These are phyloP conservation scores for Nephromyces sp. DNA, from an alignment of 169 alveolate species.

Conservation along the genomic window DNA sequence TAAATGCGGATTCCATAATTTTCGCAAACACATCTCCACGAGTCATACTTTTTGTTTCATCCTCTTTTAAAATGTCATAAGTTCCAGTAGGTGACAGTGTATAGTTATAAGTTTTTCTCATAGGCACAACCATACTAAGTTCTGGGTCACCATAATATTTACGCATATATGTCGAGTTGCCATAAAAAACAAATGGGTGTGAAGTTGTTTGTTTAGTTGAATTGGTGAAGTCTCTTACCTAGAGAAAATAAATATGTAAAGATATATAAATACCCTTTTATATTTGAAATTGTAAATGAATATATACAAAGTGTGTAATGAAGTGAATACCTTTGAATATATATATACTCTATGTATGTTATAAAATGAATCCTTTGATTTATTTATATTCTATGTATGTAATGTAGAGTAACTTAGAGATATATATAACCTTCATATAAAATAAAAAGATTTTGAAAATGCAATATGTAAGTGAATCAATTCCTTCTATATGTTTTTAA, in stretches of 20 bases:
- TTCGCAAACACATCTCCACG: not conserved
- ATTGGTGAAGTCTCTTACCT: conserved; percentile 51
- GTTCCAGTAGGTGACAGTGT: conserved; percentile 62
- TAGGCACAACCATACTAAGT: conserved; percentile 45
- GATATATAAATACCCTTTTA: too few relatives aligned
- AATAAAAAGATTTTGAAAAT: too few relatives aligned
- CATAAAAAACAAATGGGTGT: conserved; percentile 66
- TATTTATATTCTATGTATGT: too few relatives aligned
- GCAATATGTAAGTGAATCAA: too few relatives aligned
- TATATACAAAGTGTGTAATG: too few relatives aligned
- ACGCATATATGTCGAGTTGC: conserved; percentile 46
- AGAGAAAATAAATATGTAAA: not conserved
- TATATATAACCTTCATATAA: too few relatives aligned
- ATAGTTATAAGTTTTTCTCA: conserved; percentile 50
- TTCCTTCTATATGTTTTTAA: too few relatives aligned
- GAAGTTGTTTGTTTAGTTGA: conserved; percentile 52
- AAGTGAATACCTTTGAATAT: too few relatives aligned
- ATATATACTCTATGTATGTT: too few relatives aligned
- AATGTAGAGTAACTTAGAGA: too few relatives aligned
- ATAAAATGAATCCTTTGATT: too few relatives aligned
- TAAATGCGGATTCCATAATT: not conserved
- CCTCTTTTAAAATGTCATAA: not conserved
- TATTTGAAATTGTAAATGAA: too few relatives aligned
- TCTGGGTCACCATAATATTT: conserved; percentile 69
- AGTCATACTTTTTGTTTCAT: not conserved